Percentiles rank a stretch among this genome's conserved stretches.
phyloP scores from a whole-genome alignment of 108 stramenopile genomes.

The Cyclotella baltica region DNA sequence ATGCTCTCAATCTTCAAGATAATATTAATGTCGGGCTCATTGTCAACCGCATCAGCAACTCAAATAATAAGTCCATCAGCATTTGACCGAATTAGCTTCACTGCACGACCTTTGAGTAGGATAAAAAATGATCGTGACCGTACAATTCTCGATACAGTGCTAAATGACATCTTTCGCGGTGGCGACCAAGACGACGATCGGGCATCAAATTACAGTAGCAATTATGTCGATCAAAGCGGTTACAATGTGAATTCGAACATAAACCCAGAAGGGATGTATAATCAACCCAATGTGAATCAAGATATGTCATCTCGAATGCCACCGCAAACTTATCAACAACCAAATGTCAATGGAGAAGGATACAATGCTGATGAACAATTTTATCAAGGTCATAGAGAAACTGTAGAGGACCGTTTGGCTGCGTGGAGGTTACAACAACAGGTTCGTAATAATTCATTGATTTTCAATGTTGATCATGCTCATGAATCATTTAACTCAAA shows the following conservation, averaged over 20 bases:
- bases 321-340: conserved; percentile 3
- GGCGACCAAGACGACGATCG: conserved; percentile 2
- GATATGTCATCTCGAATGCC: not conserved
- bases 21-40: no score
- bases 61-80: no score
- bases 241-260: not conserved
- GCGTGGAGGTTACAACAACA: conserved; percentile 71
- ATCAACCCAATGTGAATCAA: not conserved
- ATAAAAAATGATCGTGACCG: not conserved
- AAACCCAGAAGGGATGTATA: not conserved
- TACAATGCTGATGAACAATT: conserved; percentile 5
- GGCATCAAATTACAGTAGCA: conserved; percentile 1
- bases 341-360: not conserved
- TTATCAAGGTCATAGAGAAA: conserved; percentile 58
- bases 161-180: conserved; percentile 8
- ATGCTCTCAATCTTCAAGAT: no score
- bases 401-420: conserved; percentile 84
- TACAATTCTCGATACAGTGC: conserved; percentile 8
- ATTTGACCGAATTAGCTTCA: no score
- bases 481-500: not conserved
- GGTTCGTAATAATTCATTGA: conserved; percentile 29
- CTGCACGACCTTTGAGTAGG: not conserved
- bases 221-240: not conserved
- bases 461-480: conserved; percentile 13
- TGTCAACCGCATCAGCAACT: no score